A percentile compares a stretch with the other conserved stretches of the same genome.
These are phyloP conservation scores for Russula olivacea DNA, from an alignment of 768 basidiomycete genomes.

Conservation along the genomic window DNA sequence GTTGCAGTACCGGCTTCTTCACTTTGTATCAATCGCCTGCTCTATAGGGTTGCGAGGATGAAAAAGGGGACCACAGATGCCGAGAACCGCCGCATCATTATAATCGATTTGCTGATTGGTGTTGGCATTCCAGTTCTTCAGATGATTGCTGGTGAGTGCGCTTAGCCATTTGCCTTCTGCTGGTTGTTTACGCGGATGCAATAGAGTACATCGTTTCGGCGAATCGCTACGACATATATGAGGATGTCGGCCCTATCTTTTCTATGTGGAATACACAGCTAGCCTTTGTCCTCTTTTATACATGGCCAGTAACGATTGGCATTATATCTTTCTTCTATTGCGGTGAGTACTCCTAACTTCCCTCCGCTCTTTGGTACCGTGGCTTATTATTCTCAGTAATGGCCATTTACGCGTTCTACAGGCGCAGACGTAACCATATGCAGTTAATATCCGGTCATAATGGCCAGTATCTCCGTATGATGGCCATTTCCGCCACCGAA, in stretches of 20 bases:
- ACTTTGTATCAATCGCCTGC: conserved; percentile 42
- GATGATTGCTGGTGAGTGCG: background rate
- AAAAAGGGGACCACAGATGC: conserved; percentile 29
- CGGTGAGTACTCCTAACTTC: conserved; percentile 28
- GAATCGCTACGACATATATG: conserved; percentile 20
- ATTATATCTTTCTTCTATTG: conserved; percentile 34
- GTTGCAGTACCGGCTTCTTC: conserved; percentile 37
- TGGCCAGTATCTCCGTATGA: no score
- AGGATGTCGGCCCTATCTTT: conserved; percentile 42
- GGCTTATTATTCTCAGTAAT: conserved; percentile 22
- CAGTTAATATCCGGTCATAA: conserved; percentile 2
- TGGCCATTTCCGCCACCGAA: no score
- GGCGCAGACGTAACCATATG: conserved; percentile 27
- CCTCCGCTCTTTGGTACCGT: background rate
- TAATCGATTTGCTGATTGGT: conserved; percentile 28
- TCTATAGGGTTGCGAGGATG: conserved; percentile 40
- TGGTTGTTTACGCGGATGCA: background rate
- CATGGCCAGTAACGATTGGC: conserved; percentile 27
- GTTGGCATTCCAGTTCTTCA: conserved; percentile 21
- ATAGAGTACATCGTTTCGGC: background rate
- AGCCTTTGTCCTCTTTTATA: conserved; percentile 31
- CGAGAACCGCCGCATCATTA: background rate
- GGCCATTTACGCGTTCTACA: conserved; percentile 28
- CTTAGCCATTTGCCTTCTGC: background rate
- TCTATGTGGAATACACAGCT: conserved; percentile 31